Conservation (phyloP, 108 stramenopile species). For the Cyclotella distinguenda region DNA sequence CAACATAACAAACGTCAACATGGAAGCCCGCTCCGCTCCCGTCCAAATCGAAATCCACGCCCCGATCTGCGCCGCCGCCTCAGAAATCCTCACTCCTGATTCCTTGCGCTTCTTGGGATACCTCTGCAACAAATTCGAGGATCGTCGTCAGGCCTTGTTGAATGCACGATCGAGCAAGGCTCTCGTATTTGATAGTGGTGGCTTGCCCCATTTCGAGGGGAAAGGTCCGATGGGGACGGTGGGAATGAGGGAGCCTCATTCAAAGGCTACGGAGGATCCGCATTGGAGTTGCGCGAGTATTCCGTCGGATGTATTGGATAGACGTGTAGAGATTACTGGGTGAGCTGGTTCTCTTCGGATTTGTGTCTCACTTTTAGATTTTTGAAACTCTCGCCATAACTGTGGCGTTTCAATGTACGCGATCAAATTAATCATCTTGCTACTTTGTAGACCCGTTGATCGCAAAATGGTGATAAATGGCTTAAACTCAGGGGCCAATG, state of each 20-base stretch:
- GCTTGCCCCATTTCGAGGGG: slow-evolving; percentile 67
- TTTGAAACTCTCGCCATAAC: no score
- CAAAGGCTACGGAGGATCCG: slow-evolving; percentile 61
- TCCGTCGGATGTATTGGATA: slow-evolving; percentile 80
- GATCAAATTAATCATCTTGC: background rate
- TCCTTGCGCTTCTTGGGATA: slow-evolving; percentile 81
- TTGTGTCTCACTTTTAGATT: no score
- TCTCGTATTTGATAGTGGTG: slow-evolving; percentile 76
- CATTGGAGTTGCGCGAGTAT: slow-evolving; percentile 83
- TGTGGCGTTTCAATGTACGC: background rate
- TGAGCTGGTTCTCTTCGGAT: slow-evolving; percentile 45
- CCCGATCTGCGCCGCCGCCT: slow-evolving; percentile 65
- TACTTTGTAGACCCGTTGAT: slow-evolving; percentile 36
- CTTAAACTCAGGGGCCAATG: slow-evolving; percentile 87
- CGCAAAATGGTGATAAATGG: slow-evolving; percentile 97
- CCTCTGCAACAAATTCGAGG: slow-evolving; percentile 73
- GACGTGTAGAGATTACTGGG: slow-evolving; percentile 93
- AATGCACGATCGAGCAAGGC: slow-evolving; percentile 54
- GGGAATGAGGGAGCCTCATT: slow-evolving; percentile 49
- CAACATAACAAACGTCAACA: slow-evolving; percentile 16
- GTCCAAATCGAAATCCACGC: slow-evolving; percentile 71
- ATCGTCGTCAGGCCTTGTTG: slow-evolving; percentile 65
- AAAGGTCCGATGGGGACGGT: slow-evolving; percentile 15
- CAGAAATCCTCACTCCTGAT: slow-evolving; percentile 73
- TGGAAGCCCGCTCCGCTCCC: slow-evolving; percentile 67